phyloP scores from a whole-genome alignment of 768 basidiomycete species.

The Kwoniella botswanensis region DNA sequence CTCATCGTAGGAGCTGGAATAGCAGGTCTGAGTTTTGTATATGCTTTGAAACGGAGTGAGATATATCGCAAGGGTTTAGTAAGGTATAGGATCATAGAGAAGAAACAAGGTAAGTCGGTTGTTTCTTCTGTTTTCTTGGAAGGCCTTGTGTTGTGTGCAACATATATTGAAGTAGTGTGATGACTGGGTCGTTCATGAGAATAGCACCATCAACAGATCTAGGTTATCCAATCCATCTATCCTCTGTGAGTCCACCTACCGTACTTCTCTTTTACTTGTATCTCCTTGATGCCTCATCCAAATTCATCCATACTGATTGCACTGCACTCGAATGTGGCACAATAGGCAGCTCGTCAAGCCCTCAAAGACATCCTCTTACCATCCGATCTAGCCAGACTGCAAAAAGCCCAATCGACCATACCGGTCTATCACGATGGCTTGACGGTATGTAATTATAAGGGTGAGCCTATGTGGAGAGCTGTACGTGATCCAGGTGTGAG shows the following conservation, averaged over 20 bases:
- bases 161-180: neutral
- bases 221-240: constrained; percentile 28
- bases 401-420: constrained; percentile 5
- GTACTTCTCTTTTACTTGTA: neutral
- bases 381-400: constrained; percentile 6
- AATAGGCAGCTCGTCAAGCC: constrained; percentile 15
- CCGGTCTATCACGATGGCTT: constrained; percentile 26
- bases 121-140: neutral
- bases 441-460: constrained; percentile 5
- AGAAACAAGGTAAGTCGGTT: constrained; percentile 22
- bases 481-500: constrained; percentile 12
- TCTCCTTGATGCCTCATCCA: no score
- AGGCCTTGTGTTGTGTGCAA: neutral
- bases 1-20: constrained; percentile 40
- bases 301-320: no score
- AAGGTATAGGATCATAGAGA: constrained; percentile 29
- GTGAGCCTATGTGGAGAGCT: constrained; percentile 10
- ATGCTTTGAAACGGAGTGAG: constrained; percentile 16
- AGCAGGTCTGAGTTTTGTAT: constrained; percentile 31
- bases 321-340: no score
- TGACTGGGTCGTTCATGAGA: neutral
- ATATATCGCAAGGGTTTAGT: constrained; percentile 8
- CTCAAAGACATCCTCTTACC: constrained; percentile 12
- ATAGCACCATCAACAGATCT: neutral
- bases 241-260: constrained; percentile 13